Conservation (phyloP, 1,284 basidiomycete species). For the Peniophora sp. region DNA sequence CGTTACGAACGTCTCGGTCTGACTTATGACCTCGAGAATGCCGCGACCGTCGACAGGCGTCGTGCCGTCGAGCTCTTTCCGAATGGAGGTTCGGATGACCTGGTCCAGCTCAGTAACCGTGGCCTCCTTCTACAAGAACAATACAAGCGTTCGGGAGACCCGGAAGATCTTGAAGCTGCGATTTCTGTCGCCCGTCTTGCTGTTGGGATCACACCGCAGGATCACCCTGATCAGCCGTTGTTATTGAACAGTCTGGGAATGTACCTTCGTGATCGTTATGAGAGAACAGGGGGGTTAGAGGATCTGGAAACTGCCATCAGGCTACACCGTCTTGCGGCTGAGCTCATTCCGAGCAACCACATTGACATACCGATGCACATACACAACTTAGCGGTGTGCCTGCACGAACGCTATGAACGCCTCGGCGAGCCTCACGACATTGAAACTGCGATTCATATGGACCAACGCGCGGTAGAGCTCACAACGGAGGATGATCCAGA, state of each 20-base stretch:
- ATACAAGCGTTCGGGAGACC: neutral
- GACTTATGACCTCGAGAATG: too few species aligned
- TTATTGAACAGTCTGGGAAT: neutral
- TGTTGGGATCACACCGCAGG: neutral
- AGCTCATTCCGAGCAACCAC: neutral
- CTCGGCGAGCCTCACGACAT: neutral
- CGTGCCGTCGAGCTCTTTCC: too few species aligned
- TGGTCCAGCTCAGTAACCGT: too few species aligned
- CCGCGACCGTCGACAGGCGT: too few species aligned
- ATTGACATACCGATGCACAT: neutral
- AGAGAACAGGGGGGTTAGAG: neutral
- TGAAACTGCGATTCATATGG: neutral
- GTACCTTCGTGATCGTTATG: neutral
- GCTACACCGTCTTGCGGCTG: neutral
- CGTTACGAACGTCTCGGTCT: too few species aligned
- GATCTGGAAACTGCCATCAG: neutral
- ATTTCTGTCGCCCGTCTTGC: neutral
- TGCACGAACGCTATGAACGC: neutral
- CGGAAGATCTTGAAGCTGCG: neutral
- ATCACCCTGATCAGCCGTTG: neutral
- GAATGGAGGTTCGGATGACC: too few species aligned
- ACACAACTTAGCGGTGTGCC: neutral
- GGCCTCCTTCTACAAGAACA: neutral
- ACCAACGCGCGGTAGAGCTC: neutral
- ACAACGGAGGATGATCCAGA: neutral